phyloP scores from a whole-genome alignment of 208 protist species.

The Acanthamoeba royreba region DNA sequence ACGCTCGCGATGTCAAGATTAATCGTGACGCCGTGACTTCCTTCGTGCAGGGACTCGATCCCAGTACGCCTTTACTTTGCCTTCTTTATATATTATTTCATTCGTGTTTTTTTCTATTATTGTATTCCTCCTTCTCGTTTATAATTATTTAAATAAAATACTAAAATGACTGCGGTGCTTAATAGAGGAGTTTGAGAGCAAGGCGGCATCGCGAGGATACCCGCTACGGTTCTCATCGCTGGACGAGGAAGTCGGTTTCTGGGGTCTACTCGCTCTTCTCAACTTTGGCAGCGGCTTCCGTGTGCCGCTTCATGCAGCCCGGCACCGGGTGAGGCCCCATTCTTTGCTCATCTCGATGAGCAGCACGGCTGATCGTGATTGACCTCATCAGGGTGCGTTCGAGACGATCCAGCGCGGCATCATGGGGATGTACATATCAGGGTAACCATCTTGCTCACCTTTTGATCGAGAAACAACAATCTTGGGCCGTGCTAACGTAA shows the following conservation, averaged over 20 bases:
- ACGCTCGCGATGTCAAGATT: background rate
- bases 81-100: background rate
- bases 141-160: too few species aligned
- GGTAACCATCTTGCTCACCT: background rate
- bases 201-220: background rate
- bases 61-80: background rate
- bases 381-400: background rate
- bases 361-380: too few species aligned
- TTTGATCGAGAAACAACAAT: background rate
- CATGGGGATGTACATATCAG: slow-evolving; percentile 19
- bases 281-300: slow-evolving; percentile 59
- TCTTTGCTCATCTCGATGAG: too few species aligned
- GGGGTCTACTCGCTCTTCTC: slow-evolving; percentile 51
- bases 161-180: background rate
- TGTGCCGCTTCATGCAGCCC: background rate
- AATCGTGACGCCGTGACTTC: background rate
- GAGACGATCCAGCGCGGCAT: slow-evolving; percentile 21
- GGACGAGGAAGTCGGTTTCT: slow-evolving; percentile 52
- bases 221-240: background rate
- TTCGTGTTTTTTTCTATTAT: background rate
- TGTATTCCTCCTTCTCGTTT: too few species aligned
- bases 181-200: background rate
- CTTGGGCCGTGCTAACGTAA: too few species aligned
- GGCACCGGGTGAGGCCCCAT: background rate
- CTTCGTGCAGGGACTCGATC: background rate